Base-by-base conservation (phyloP, 2,329 filamentous ascomycete genomes). In the Botrytis galanthina region DNA sequence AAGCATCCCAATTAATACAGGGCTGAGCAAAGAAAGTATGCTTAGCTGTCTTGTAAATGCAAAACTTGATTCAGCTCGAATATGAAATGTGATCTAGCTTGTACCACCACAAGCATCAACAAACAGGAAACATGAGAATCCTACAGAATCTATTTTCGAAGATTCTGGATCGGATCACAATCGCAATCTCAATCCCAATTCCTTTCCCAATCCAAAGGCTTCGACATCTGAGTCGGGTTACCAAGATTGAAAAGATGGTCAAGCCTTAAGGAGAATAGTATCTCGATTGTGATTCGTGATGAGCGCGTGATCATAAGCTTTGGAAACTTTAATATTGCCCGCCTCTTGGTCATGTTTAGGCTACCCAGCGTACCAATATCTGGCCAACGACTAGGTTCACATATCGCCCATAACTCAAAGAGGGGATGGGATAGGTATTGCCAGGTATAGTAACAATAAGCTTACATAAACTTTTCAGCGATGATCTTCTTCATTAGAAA, bases 401-500 rank as follows among this genome's bases (percentile, higher is more conserved):
- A 67, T 67, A 39, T 54, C 46, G 44, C 44, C 63, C 63, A 51
- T 51, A 37, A 66, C 63, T 66, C 42, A 48, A 66, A 66, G 62
- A 37, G 32, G 63, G 63, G 63, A 37, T 51, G 63, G 37, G 26
- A 54, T 22, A 48, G 35, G 29, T 18, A 37, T 37, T 22, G 6
- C 44, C 20, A 46, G 20, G 22, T 62, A 37, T 26, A 61, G 54
- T 62, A 14, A 70, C 10, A n/a, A 70, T 70, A 70, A 70, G 68
- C 68, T 71, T 44, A 71, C 57, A 63, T 51, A 39, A 48, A n/a
- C 8, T 20, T 44, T 44, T 63, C 57, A 39, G 69, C 69, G 10
- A 71, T 29, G 57, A 62, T 70, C 35, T 60, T 37, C 51, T 6
- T 51, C 42, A n/a, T 22, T 46, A 46, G 37, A 26, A 51, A 54